Base-by-base conservation (phyloP, 768 basidiomycete species). In the Lactarius deliciosus region DNA sequence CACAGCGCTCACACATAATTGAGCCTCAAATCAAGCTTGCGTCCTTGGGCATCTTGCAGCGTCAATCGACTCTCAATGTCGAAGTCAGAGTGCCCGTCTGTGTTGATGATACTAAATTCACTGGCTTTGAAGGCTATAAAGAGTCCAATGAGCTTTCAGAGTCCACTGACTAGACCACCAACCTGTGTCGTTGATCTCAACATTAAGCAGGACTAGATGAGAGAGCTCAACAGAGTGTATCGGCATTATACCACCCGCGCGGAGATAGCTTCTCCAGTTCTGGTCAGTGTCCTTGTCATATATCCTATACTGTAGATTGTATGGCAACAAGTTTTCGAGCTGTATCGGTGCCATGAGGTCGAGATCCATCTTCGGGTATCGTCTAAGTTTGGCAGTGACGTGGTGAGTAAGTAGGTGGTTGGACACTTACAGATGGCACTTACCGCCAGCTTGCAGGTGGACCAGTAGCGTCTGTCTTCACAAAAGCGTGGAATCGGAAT, bases 21-120 rank as follows among this genome's bases (percentile, higher is more conserved):
- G n/a, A 98, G 77, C 67, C 80, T 86, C 59, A 98, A 80, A 70
- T 91, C 84, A 61, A 98, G 78, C 74, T 91, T 94, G 57, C 90
- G 83, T 61, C 87, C 89, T 45, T 81, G 79, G 61, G 83, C 77
- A 76, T 98, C 97, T 5, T 86, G 83, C 56, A 98, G 76, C 7
- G 82, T 83, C 57, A 98, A 77, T 41, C 79, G 83, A 60, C 81
- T 84, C 76, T 96, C 97, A 63, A 86, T 82, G 66, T 90, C 91
- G 69, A 94, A 94, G 76, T 95, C 95, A 3, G 94, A 91, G 63
- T 92, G 86, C 34, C 87, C 88, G 74, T 97, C 94, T 18, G 92
- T 93, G 73, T 94, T 98, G 78, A 99, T 96, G 76, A 99, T 98
- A 3, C 94, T 90, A 72, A 97, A 99, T 65, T 98, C 96, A 74